Conservation (phyloP, 139 green algal genomes). For the Micromonas pusilla region DNA sequence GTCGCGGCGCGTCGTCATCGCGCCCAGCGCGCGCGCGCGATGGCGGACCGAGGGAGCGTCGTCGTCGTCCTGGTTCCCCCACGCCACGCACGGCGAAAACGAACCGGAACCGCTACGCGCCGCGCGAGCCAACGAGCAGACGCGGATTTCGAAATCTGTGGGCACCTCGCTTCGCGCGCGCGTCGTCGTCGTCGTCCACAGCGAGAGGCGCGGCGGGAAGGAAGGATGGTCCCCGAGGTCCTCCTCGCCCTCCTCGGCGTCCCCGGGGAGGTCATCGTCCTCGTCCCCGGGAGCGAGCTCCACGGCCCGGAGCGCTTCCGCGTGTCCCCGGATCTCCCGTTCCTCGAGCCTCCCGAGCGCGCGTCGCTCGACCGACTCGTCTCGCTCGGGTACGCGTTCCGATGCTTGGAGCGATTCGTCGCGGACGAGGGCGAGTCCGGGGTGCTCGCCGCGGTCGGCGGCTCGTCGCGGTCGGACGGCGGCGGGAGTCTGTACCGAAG, state of each 20-base stretch:
- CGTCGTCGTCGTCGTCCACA: background rate
- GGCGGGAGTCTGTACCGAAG: background rate
- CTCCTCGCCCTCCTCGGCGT: constrained; percentile 8
- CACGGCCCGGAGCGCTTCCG: background rate
- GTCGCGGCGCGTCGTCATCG: background rate
- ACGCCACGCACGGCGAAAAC: no score
- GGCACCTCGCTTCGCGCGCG: no score
- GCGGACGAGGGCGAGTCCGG: background rate
- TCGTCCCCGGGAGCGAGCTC: background rate
- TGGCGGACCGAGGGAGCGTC: no score
- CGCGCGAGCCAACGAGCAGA: no score
- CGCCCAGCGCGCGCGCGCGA: no score
- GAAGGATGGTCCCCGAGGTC: constrained; percentile 9
- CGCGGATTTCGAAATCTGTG: no score
- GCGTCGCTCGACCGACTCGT: background rate
- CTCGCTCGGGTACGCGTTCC: background rate
- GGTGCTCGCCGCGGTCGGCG: background rate
- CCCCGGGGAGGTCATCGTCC: constrained; percentile 9
- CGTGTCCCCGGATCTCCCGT: background rate
- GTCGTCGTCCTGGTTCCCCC: no score
- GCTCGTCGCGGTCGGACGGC: no score
- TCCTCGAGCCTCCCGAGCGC: constrained; percentile 4
- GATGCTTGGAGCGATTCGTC: background rate
- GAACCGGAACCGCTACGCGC: no score
- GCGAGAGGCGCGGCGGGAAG: background rate